These are phyloP conservation scores for Talaromyces albobiverticillius DNA, from an alignment of 2,329 filamentous ascomycete species.

Conservation along the genomic window DNA sequence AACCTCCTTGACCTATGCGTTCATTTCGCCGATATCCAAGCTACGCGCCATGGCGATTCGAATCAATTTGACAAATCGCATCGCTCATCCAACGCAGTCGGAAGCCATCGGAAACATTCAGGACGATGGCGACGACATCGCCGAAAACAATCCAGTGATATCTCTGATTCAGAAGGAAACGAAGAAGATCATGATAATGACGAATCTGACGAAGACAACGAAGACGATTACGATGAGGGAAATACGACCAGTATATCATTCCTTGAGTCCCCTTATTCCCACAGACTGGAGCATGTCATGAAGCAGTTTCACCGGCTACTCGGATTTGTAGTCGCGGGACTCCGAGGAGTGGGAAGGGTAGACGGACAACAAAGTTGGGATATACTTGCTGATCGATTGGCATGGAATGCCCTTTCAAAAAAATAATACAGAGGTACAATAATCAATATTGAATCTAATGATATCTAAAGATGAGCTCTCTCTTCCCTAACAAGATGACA, in stretches of 20 bases:
- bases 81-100: slow-evolving; percentile 17
- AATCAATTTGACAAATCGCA: slow-evolving; percentile 37
- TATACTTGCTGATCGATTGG: slow-evolving; percentile 74
- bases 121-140: slow-evolving; percentile 13
- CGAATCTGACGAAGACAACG: slow-evolving; percentile 26
- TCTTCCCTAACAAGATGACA: too few species aligned
- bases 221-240: slow-evolving; percentile 35
- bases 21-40: slow-evolving; percentile 62
- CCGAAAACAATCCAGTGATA: slow-evolving; percentile 18
- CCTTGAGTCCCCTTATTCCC: slow-evolving; percentile 45
- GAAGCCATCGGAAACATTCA: not conserved
- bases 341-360: slow-evolving; percentile 72
- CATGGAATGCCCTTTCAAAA: slow-evolving; percentile 39
- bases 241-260: slow-evolving; percentile 40
- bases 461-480: too few species aligned
- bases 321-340: slow-evolving; percentile 67
- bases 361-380: slow-evolving; percentile 74
- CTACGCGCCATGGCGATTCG: slow-evolving; percentile 33
- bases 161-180: slow-evolving; percentile 19
- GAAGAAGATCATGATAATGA: slow-evolving; percentile 18
- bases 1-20: slow-evolving; percentile 73
- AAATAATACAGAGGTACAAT: not conserved
- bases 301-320: slow-evolving; percentile 64
- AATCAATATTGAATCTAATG: not conserved
- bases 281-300: slow-evolving; percentile 57